phyloP scores from a whole-genome alignment of 2,329 filamentous ascomycete genomes.

The Alternaria panax region DNA sequence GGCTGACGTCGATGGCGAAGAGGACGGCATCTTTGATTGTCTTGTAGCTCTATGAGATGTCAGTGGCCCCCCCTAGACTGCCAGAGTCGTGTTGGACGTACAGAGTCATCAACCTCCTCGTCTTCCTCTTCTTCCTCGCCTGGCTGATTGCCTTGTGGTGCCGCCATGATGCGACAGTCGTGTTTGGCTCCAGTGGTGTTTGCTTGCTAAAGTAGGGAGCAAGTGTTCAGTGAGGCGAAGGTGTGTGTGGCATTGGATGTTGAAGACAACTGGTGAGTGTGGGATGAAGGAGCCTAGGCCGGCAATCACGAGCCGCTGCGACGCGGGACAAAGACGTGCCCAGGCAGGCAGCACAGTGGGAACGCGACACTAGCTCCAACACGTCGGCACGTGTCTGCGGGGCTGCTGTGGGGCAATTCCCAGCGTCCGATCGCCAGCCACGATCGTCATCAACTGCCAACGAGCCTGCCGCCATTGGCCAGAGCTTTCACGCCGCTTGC shows the following conservation, averaged over 20 bases:
- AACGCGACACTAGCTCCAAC: constrained; percentile 31
- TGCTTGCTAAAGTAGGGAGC: not conserved
- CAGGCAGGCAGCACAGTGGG: constrained; percentile 34
- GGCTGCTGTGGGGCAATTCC: constrained; percentile 3
- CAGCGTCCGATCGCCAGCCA: constrained; percentile 27
- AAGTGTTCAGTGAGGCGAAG: not conserved
- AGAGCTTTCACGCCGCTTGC: constrained; percentile 27
- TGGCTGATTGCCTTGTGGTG: constrained; percentile 38
- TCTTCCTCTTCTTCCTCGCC: constrained; percentile 70
- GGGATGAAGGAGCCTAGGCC: not conserved
- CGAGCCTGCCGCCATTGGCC: constrained; percentile 33
- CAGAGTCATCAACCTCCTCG: constrained; percentile 72
- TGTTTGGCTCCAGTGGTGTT: not conserved
- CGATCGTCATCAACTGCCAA: constrained; percentile 37
- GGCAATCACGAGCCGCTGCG: not conserved
- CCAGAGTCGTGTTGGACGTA: constrained; percentile 43
- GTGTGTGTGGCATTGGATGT: not conserved
- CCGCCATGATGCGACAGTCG: constrained; percentile 36
- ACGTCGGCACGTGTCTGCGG: constrained; percentile 30
- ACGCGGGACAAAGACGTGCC: constrained; percentile 20
- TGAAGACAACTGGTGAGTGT: not conserved
- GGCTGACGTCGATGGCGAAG: constrained; percentile 90
- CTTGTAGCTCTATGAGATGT: constrained; percentile 72
- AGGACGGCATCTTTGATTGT: constrained; percentile 96
- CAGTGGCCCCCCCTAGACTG: constrained; percentile 11